Evolutionary conservation across 495 filamentous ascomycete genomes (phyloP).

Genomic region (Oleoguttula mirabilis): DNA sequence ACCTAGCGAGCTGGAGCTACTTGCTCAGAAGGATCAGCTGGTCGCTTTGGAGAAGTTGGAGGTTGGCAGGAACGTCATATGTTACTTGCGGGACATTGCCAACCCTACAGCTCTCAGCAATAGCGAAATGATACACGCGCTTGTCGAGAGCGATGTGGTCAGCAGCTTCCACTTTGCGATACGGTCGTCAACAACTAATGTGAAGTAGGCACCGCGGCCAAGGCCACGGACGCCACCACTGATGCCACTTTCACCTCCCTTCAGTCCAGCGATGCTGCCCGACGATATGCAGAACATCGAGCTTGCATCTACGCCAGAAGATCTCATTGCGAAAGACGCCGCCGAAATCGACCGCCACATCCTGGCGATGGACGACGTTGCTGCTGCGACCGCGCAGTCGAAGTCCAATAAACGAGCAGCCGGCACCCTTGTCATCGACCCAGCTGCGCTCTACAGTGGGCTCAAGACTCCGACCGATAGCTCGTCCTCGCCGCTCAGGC

Average conservation of each 20-base stretch:
- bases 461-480: too few species aligned
- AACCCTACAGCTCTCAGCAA: too few species aligned
- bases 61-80: constrained; percentile 30
- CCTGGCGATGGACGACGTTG: neutral
- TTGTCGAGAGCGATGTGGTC: too few species aligned
- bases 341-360: neutral
- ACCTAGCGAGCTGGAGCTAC: constrained; percentile 22
- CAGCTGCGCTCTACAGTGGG: constrained; percentile 19
- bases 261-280: neutral
- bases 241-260: constrained; percentile 35
- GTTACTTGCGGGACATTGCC: constrained; percentile 25
- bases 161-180: too few species aligned
- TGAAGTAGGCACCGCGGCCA: too few species aligned
- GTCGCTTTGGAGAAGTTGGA: constrained; percentile 35
- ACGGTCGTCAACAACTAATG: too few species aligned
- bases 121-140: too few species aligned
- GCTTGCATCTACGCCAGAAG: constrained; percentile 16
- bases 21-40: constrained; percentile 17
- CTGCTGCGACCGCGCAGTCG: neutral
- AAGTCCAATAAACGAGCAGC: too few species aligned
- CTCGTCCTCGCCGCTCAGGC: too few species aligned
- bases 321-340: constrained; percentile 13
- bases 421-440: neutral
- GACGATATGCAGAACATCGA: neutral
- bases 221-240: too few species aligned